A percentile compares a stretch with the other conserved stretches of the same genome.
Evolutionary conservation across 176 grass and related monocot genomes (phyloP).

Genomic region (Saccharum spontaneum): DNA sequence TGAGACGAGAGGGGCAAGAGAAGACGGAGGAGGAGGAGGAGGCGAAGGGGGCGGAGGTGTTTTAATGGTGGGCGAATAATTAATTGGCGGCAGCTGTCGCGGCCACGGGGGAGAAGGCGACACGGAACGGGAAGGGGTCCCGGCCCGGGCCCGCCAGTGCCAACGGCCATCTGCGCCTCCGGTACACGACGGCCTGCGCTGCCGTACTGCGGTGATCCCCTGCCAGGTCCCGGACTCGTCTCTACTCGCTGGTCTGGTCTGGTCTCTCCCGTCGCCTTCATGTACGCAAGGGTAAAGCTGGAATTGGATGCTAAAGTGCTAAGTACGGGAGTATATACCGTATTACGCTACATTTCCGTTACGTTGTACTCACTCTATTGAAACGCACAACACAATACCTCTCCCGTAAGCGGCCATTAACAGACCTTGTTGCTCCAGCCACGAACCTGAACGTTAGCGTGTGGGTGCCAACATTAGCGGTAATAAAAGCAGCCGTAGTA

Average conservation of each 20-base stretch:
- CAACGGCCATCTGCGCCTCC: constrained; percentile 37
- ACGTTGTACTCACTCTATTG: not conserved
- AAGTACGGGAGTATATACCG: not conserved
- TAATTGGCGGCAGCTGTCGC: constrained; percentile 63
- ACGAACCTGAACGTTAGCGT: not conserved
- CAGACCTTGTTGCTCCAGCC: not conserved
- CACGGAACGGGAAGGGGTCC: constrained; percentile 27
- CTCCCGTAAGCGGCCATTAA: constrained; percentile 11
- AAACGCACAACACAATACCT: not conserved
- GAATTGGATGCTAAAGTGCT: too few species aligned
- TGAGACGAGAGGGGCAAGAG: not conserved
- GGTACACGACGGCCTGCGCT: constrained; percentile 24
- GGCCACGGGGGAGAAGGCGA: constrained; percentile 40
- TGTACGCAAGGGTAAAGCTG: not conserved
- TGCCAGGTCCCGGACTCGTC: too few species aligned
- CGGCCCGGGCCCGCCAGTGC: not conserved
- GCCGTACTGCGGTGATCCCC: not conserved
- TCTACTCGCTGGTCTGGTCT: too few species aligned
- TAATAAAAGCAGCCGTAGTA: not conserved
- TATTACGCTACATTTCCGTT: not conserved
- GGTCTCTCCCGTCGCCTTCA: not conserved
- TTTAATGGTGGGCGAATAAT: constrained; percentile 62
- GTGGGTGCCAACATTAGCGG: not conserved
- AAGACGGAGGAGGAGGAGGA: not conserved
- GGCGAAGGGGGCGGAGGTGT: constrained; percentile 9